These are phyloP conservation scores for Paxillus ammoniavirescens DNA, from an alignment of 768 basidiomycete genomes.

Conservation along the genomic window DNA sequence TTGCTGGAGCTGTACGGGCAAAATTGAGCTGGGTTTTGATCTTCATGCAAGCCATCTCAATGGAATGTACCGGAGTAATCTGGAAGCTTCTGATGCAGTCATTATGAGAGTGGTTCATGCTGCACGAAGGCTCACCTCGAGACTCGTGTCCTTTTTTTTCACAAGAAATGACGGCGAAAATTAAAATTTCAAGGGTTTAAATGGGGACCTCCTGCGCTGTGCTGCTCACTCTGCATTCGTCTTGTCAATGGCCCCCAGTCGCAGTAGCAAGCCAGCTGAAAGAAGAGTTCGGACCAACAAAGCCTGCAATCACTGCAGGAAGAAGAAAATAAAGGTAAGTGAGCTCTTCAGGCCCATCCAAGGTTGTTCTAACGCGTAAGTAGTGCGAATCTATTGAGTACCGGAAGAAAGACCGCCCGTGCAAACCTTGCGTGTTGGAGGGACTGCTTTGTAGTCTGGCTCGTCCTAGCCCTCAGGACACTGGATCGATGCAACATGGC, in stretches of 20 bases:
- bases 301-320: slow-evolving; percentile 22
- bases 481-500: slow-evolving; percentile 3
- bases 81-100: slow-evolving; percentile 12
- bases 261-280: slow-evolving; percentile 7
- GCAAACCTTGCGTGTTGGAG: slow-evolving; percentile 20
- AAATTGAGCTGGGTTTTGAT: slow-evolving; percentile 7
- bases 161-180: slow-evolving; percentile 2
- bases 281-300: slow-evolving; percentile 11
- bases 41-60: slow-evolving; percentile 13
- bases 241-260: slow-evolving; percentile 14
- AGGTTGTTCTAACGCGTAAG: slow-evolving; percentile 2
- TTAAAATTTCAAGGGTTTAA: slow-evolving; percentile 19
- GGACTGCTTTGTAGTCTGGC: slow-evolving; percentile 11
- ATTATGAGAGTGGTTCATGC: slow-evolving; percentile 7
- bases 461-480: slow-evolving; percentile 7
- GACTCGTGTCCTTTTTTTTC: slow-evolving; percentile 1
- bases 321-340: slow-evolving; percentile 19
- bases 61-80: slow-evolving; percentile 15
- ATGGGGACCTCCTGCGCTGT: background rate
- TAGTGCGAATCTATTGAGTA: slow-evolving; percentile 21
- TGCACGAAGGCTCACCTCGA: slow-evolving; percentile 8
- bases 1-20: slow-evolving; percentile 12
- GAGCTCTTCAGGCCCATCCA: background rate
- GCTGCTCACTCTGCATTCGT: slow-evolving; percentile 9
- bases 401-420: slow-evolving; percentile 15